phyloP scores from a whole-genome alignment of 1,284 basidiomycete genomes.

The Malassezia psittaci region DNA sequence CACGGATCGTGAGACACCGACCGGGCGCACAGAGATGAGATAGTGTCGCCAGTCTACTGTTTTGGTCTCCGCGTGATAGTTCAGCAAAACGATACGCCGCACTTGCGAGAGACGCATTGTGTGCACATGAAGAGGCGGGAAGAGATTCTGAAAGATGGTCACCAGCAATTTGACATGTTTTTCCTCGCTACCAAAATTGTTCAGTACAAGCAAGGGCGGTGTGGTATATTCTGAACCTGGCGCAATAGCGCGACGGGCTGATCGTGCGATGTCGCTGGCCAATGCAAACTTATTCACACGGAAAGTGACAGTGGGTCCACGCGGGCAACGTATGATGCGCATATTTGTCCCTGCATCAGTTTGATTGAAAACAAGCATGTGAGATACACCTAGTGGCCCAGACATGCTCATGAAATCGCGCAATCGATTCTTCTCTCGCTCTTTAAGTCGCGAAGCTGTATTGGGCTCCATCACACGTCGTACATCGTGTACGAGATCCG shows the following conservation, averaged over 20 bases:
- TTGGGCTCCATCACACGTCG: slow-evolving; percentile 96
- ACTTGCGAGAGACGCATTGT: slow-evolving; percentile 42
- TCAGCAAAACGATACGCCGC: slow-evolving; percentile 77
- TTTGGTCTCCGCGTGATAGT: slow-evolving; percentile 74
- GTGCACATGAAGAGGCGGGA: slow-evolving; percentile 71
- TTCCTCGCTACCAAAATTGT: slow-evolving; percentile 63
- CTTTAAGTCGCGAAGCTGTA: slow-evolving; percentile 83
- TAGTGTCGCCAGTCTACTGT: slow-evolving; percentile 91
- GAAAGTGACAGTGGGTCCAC: slow-evolving; percentile 89
- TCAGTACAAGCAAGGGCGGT: slow-evolving; percentile 62
- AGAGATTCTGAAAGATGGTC: slow-evolving; percentile 79
- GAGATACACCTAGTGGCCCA: slow-evolving; percentile 80
- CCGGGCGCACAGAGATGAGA: slow-evolving; percentile 85
- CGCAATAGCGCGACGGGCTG: slow-evolving; percentile 61
- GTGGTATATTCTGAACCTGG: slow-evolving; percentile 69
- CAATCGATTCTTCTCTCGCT: slow-evolving; percentile 80
- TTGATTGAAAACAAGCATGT: slow-evolving; percentile 69
- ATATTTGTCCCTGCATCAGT: slow-evolving; percentile 60
- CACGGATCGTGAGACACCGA: slow-evolving; percentile 86
- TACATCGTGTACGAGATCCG: slow-evolving; percentile 80
- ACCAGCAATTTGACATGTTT: slow-evolving; percentile 56
- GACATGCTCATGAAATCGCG: slow-evolving; percentile 91
- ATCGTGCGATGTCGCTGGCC: slow-evolving; percentile 66
- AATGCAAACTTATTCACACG: slow-evolving; percentile 83
- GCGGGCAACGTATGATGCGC: slow-evolving; percentile 75